Base-by-base conservation (phyloP, 768 basidiomycete species). In the Leucocoprinus birnbaumii region DNA sequence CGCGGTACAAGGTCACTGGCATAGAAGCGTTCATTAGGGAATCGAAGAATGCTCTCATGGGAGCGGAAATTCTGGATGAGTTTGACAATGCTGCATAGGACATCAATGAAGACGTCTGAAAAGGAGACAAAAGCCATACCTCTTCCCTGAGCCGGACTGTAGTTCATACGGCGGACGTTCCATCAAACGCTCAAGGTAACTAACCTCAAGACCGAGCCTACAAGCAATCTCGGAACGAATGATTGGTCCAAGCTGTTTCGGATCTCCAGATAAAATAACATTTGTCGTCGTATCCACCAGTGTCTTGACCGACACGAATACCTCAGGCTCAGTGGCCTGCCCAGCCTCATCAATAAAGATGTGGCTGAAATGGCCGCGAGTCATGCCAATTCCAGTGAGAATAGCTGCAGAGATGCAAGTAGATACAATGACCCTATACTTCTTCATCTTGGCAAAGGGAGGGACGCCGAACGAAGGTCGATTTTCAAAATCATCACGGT, bases 311-410 rank as follows among this genome's bases (percentile, higher is more conserved):
- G 80, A 70, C 13, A 86, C 74, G 66, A 86, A 83, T 0, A 74
- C 73, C 63, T 88, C 86, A 0, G 86, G 84, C 64, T 89, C 87
- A 0, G 82, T 84, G 1, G 85, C 85, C 61, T 89, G 86, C 0
- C 84, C 86, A 0, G 86, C 86, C 63, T 89, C 86, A 59, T 89
- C 86, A 9, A 86, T 67, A 62, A 89, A 85, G 13, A 89, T 83
- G 56, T 89, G 84, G 8, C 72, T 76, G 64, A 82, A 89, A 63
- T 87, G 81, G 0, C 87, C 86, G 1, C 76, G 71, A 0, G 75
- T 68, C 44, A 88, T 72, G 0, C 86, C 85, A 37, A 86, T 73
- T 1, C 79, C 80, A 22, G 74, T 73, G 1, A 74, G 70, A 40
- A 85, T 75, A 1, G 80, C 80, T 0, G 84, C 81, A 0, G 87